Percentiles rank a stretch among this genome's conserved stretches.
phyloP scores from a whole-genome alignment of 2,329 filamentous ascomycete species.

The Leptographium lundbergii region DNA sequence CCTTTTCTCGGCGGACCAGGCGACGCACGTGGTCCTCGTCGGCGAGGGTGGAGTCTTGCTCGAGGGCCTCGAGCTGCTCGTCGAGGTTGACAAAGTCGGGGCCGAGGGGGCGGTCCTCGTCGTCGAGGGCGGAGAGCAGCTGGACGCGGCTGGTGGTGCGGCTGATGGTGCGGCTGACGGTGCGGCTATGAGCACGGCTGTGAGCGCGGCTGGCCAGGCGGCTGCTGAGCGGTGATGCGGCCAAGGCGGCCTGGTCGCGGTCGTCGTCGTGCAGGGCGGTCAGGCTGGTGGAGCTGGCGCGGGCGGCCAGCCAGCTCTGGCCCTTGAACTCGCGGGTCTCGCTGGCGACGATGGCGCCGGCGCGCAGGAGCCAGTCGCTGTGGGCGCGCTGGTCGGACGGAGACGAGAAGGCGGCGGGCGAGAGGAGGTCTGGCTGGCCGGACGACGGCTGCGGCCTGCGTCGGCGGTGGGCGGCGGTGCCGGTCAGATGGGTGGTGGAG shows the following conservation, averaged over 20 bases:
- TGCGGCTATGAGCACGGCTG: conserved; percentile 24
- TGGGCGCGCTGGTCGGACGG: conserved; percentile 22
- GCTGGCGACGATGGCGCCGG: conserved; percentile 48
- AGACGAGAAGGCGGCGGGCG: not conserved
- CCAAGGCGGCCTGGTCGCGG: conserved; percentile 23
- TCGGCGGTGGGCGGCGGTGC: conserved; percentile 7
- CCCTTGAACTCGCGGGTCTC: conserved; percentile 56
- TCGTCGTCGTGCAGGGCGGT: conserved; percentile 37
- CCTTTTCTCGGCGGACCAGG: conserved; percentile 40
- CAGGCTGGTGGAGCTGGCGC: conserved; percentile 52
- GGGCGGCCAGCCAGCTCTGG: conserved; percentile 54
- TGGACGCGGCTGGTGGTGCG: conserved; percentile 2
- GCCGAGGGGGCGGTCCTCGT: conserved; percentile 23
- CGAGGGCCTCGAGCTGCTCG: conserved; percentile 43
- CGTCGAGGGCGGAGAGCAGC: too few relatives aligned
- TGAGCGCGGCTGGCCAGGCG: not conserved
- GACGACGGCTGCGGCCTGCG: conserved; percentile 13
- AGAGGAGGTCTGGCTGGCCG: conserved; percentile 11
- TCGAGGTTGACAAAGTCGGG: conserved; percentile 53
- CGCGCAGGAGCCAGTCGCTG: conserved; percentile 53
- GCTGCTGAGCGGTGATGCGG: conserved; percentile 9
- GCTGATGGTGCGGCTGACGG: conserved; percentile 31
- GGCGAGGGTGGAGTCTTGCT: conserved; percentile 32
- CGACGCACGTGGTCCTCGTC: conserved; percentile 47
- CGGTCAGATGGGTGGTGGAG: conserved; percentile 43